A percentile compares a stretch with the other conserved stretches of the same genome.
Conservation (phyloP, 140 eudicot genomes). For the Eryngium alpinum region DNA sequence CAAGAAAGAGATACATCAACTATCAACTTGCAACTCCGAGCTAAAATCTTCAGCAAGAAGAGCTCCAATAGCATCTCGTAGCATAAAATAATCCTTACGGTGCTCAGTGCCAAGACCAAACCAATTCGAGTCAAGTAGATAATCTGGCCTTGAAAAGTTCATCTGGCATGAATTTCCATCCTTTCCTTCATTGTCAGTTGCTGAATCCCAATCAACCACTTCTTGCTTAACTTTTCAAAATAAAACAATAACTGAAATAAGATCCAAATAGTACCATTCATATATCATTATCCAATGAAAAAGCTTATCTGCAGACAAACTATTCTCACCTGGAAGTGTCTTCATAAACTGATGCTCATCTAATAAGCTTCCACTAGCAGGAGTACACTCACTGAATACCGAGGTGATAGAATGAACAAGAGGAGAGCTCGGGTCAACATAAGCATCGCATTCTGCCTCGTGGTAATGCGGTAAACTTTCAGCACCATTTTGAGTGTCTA, state of each 20-base stretch:
- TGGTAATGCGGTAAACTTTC: conserved; percentile 36
- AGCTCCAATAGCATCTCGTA: conserved; percentile 41
- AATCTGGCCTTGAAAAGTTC: conserved; percentile 56
- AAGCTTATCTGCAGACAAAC: conserved; percentile 4
- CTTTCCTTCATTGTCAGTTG: conserved; percentile 28
- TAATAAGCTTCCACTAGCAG: conserved; percentile 47
- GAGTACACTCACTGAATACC: conserved; percentile 51
- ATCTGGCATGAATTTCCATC: conserved; percentile 29
- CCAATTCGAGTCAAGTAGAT: conserved; percentile 50
- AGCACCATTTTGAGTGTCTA: conserved; percentile 27
- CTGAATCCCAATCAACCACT: conserved; percentile 28
- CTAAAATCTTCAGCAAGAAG: conserved; percentile 50
- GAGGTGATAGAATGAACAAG: conserved; percentile 66
- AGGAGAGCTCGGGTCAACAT: conserved; percentile 64
- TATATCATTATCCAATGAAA: background rate
- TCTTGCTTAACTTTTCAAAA: conserved; percentile 42
- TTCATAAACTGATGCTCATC: conserved; percentile 55
- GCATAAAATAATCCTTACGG: conserved; percentile 34
- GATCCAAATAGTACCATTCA: background rate
- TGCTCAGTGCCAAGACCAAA: conserved; percentile 31
- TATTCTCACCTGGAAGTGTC: conserved; percentile 41
- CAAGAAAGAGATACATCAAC: conserved; percentile 19
- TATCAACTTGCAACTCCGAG: conserved; percentile 26
- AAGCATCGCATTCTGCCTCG: conserved; percentile 44
- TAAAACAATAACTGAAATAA: conserved; percentile 9